These are phyloP conservation scores for Pseudisothecium myosuroides DNA, from an alignment of 225 moss, liverwort and hornwort species.

Conservation along the genomic window DNA sequence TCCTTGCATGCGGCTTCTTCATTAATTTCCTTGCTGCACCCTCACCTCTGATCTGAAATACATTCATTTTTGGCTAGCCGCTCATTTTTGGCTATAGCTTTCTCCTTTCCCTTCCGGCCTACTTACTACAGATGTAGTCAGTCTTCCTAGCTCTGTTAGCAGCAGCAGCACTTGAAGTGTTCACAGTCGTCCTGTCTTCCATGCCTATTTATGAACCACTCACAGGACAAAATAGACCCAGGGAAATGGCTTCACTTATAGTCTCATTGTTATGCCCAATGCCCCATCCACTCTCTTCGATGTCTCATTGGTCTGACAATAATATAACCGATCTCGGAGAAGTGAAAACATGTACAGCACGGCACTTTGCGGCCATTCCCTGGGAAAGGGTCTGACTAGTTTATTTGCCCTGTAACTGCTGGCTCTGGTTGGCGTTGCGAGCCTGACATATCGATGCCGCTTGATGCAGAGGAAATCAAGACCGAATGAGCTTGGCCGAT, in stretches of 20 bases:
- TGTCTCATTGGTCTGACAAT: neutral
- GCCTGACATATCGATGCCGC: neutral
- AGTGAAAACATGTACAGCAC: neutral
- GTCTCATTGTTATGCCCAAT: neutral
- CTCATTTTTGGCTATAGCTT: neutral
- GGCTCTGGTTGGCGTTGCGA: neutral
- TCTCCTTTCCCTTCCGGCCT: neutral
- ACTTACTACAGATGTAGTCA: neutral
- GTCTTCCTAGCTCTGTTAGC: neutral
- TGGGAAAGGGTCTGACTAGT: neutral
- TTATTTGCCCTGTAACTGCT: neutral
- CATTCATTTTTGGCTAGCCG: neutral
- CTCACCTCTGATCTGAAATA: neutral
- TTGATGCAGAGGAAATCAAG: slow-evolving; percentile 23
- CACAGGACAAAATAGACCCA: neutral
- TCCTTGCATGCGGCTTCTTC: neutral
- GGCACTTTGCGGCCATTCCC: neutral
- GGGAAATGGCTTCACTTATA: neutral
- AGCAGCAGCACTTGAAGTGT: too few relatives aligned
- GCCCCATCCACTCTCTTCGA: neutral
- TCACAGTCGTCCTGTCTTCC: neutral
- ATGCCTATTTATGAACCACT: neutral
- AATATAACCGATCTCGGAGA: neutral
- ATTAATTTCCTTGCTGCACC: neutral
- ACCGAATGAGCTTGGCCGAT: neutral